Conservation (phyloP, 2,329 filamentous ascomycete species). For the Pseudogymnoascus sp. region DNA sequence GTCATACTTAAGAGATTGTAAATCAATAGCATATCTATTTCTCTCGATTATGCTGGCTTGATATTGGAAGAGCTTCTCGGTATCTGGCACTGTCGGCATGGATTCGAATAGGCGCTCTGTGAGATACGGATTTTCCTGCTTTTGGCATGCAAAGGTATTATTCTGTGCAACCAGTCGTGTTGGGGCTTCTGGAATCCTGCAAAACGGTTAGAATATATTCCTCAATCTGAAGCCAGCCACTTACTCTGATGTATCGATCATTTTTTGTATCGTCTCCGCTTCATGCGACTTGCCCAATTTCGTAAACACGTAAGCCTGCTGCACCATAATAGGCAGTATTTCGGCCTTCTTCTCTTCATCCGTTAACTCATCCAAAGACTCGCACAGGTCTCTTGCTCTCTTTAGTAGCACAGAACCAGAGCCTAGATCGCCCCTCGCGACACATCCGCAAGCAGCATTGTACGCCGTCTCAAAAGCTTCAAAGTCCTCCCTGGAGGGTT, state of each 20-base stretch:
- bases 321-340: conserved; percentile 66
- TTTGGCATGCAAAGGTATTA: conserved; percentile 46
- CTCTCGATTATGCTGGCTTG: conserved; percentile 55
- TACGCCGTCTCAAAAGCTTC: conserved; percentile 77
- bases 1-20: conserved; percentile 60
- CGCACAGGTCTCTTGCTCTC: conserved; percentile 63
- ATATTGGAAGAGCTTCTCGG: conserved; percentile 64
- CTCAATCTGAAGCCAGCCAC: conserved; percentile 24
- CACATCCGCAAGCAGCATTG: conserved; percentile 67
- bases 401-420: conserved; percentile 61
- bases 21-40: conserved; percentile 57
- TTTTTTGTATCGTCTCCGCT: conserved; percentile 54
- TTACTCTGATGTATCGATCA: conserved; percentile 56
- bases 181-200: conserved; percentile 59
- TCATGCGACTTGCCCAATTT: conserved; percentile 60
- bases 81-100: conserved; percentile 43
- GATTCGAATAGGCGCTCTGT: conserved; percentile 55
- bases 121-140: conserved; percentile 57
- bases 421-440: conserved; percentile 60
- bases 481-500: conserved; percentile 52
- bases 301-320: conserved; percentile 66
- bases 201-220: conserved; percentile 26
- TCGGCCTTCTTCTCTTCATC: conserved; percentile 70
- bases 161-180: conserved; percentile 60
- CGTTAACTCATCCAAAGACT: conserved; percentile 63